Conservation (phyloP, 352 stramenopile species). For the Phytophthora pseudosyringae region DNA sequence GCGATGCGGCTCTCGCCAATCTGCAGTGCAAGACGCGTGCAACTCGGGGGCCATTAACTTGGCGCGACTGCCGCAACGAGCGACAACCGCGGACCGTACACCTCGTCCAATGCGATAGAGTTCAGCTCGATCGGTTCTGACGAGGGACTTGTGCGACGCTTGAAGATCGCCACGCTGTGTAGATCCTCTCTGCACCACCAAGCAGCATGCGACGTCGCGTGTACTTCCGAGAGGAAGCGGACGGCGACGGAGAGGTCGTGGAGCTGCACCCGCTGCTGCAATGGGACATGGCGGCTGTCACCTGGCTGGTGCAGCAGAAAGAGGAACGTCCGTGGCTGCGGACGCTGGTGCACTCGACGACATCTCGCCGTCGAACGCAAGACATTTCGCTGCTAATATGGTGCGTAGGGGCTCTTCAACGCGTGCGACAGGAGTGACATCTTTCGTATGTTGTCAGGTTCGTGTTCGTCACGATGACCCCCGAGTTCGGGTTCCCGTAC, state of each 20-base stretch:
- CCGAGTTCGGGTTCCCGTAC: constrained; percentile 69
- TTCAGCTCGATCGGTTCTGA: constrained; percentile 18
- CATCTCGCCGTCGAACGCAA: constrained; percentile 59
- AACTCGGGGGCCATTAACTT: constrained; percentile 3
- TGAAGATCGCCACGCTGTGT: constrained; percentile 14
- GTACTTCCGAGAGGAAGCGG: constrained; percentile 32
- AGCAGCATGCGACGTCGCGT: constrained; percentile 28
- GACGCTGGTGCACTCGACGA: constrained; percentile 53
- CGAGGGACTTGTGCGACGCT: constrained; percentile 22
- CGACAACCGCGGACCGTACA: constrained; percentile 22
- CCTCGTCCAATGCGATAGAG: constrained; percentile 31
- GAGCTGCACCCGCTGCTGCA: constrained; percentile 60
- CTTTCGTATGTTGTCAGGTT: constrained; percentile 43
- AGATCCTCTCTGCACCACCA: no score
- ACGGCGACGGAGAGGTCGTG: constrained; percentile 18
- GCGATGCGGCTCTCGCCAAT: constrained; percentile 15
- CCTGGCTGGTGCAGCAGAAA: constrained; percentile 44
- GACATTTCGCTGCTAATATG: constrained; percentile 74
- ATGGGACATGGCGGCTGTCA: constrained; percentile 56
- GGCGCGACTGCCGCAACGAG: constrained; percentile 21
- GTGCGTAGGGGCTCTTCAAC: constrained; percentile 24
- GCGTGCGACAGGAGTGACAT: constrained; percentile 8
- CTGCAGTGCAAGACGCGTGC: constrained; percentile 15
- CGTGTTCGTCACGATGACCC: constrained; percentile 61
- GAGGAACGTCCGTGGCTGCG: constrained; percentile 46